Evolutionary conservation across 176 grass and related monocot species (phyloP).

Genomic region (Chrysopogon serrulatus): DNA sequence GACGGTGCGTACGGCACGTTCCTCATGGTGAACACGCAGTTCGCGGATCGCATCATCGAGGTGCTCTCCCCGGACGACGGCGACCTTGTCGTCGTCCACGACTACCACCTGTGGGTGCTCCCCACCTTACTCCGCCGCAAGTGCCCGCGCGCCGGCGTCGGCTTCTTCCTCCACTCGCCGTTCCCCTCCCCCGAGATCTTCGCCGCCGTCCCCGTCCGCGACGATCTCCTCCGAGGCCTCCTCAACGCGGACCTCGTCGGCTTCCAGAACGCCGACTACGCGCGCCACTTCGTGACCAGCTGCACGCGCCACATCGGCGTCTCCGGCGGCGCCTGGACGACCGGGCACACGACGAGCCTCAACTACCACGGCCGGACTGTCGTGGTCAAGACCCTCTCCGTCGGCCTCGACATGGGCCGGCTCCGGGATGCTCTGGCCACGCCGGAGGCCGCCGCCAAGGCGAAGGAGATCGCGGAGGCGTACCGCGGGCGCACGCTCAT

Average conservation of each 20-base stretch:
- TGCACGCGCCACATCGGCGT: slow-evolving; percentile 31
- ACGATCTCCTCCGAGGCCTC: slow-evolving; percentile 28
- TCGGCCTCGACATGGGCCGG: slow-evolving; percentile 34
- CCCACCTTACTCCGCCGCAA: slow-evolving; percentile 38
- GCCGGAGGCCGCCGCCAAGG: slow-evolving; percentile 12
- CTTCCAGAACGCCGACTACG: slow-evolving; percentile 50
- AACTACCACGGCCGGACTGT: slow-evolving; percentile 27
- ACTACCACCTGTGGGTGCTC: slow-evolving; percentile 45
- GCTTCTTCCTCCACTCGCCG: slow-evolving; percentile 50
- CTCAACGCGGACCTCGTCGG: slow-evolving; percentile 53
- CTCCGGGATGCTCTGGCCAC: neutral
- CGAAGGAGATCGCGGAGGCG: slow-evolving; percentile 14
- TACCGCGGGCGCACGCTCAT: slow-evolving; percentile 34
- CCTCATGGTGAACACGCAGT: slow-evolving; percentile 18
- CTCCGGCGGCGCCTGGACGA: neutral
- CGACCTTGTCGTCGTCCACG: slow-evolving; percentile 45
- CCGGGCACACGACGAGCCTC: slow-evolving; percentile 20
- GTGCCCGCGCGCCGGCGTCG: slow-evolving; percentile 24
- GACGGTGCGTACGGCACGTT: neutral
- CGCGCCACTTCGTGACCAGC: slow-evolving; percentile 10
- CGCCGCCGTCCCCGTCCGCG: neutral
- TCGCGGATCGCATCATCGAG: slow-evolving; percentile 28
- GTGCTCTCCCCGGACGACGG: slow-evolving; percentile 27
- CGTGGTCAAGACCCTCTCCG: slow-evolving; percentile 26
- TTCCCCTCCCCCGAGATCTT: slow-evolving; percentile 49